These are phyloP conservation scores for Phyllosticta citriasiana DNA, from an alignment of 2,329 filamentous ascomycete genomes.

Conservation along the genomic window DNA sequence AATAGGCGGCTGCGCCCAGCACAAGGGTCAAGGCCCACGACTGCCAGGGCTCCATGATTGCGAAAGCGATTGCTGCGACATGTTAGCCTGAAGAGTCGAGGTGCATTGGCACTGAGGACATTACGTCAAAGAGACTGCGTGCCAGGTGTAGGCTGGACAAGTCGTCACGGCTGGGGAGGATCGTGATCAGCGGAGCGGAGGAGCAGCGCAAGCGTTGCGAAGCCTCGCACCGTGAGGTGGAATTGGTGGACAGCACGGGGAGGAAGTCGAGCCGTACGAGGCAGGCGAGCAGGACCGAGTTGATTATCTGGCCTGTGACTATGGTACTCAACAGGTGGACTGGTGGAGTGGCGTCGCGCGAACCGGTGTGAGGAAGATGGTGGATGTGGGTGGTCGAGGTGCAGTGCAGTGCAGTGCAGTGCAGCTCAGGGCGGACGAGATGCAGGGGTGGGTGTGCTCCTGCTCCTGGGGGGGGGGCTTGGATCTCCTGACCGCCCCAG, in stretches of 20 bases:
- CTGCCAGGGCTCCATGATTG: conserved; percentile 14
- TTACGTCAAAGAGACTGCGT: background rate
- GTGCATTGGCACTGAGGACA: background rate
- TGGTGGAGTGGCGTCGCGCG: background rate
- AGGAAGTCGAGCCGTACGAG: background rate
- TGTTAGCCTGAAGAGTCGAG: background rate
- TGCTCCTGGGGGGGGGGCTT: background rate
- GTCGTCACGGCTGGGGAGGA: background rate
- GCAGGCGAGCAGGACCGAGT: background rate
- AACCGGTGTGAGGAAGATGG: background rate
- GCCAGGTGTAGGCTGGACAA: background rate
- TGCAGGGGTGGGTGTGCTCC: conserved; percentile 3
- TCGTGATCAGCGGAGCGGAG: background rate
- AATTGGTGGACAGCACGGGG: background rate
- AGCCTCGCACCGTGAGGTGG: background rate
- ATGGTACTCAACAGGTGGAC: background rate
- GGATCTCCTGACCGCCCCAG: background rate
- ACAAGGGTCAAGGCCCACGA: conserved; percentile 24
- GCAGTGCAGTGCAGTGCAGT: background rate
- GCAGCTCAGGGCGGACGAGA: background rate
- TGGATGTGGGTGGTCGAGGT: background rate
- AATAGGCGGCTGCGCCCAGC: conserved; percentile 20
- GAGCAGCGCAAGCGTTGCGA: background rate
- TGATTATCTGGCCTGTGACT: background rate
- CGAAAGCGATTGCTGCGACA: background rate